Percentiles rank a stretch among this genome's conserved stretches.
Evolutionary conservation across 768 basidiomycete species (phyloP).

Genomic region (Suillus fuscotomentosus): DNA sequence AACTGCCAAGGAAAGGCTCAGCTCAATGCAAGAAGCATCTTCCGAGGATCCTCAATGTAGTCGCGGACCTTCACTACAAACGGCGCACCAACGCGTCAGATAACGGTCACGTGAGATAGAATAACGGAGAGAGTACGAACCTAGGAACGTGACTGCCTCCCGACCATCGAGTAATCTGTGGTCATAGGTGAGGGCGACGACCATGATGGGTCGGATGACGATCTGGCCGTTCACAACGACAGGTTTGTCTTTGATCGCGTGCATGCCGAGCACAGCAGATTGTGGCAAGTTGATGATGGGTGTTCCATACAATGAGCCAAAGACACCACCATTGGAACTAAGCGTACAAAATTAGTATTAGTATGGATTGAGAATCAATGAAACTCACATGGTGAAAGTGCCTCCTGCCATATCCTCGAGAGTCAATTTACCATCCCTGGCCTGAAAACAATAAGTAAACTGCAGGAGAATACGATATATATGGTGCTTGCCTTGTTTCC

Average conservation of each 20-base stretch:
- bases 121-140: constrained; percentile 44
- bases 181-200: constrained; percentile 92
- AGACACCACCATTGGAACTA: constrained; percentile 98
- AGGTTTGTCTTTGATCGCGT: constrained; percentile 87
- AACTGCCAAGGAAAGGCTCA: neutral
- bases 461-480: neutral
- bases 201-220: constrained; percentile 96
- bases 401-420: constrained; percentile 98
- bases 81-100: constrained; percentile 3
- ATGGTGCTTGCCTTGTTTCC: constrained; percentile 68
- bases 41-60: constrained; percentile 89
- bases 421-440: constrained; percentile 89
- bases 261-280: constrained; percentile 94
- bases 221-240: constrained; percentile 94
- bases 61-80: constrained; percentile 82
- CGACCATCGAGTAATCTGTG: constrained; percentile 94
- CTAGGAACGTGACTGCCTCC: constrained; percentile 97
- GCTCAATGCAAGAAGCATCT: constrained; percentile 66
- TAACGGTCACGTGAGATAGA: neutral
- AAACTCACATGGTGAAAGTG: constrained; percentile 92
- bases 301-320: constrained; percentile 94
- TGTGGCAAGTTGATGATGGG: constrained; percentile 98
- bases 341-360: neutral
- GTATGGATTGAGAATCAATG: neutral
- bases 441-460: constrained; percentile 25